Conservation (phyloP, 1,139 yeast genomes). For the Candida frijolesensis region DNA sequence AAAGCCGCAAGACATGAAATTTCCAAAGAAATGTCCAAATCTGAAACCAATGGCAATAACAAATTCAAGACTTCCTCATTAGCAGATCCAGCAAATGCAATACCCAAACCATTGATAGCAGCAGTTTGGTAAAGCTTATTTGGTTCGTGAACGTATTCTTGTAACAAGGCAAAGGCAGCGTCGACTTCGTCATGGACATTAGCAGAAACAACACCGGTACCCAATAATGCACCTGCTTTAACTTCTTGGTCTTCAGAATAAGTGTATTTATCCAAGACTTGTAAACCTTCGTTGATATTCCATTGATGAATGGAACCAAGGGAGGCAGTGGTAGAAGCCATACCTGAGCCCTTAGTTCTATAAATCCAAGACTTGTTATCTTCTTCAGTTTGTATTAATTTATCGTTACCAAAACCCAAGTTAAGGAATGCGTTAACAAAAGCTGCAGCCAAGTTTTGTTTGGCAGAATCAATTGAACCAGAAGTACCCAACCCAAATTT, state of each 20-base stretch:
- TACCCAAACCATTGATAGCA: slow-evolving; percentile 88
- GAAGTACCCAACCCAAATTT: slow-evolving; percentile 58
- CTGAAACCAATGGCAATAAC: slow-evolving; percentile 85
- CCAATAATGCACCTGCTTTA: slow-evolving; percentile 95
- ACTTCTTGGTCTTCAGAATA: slow-evolving; percentile 85
- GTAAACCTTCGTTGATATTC: slow-evolving; percentile 89
- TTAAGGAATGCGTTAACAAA: slow-evolving; percentile 92
- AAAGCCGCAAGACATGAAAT: slow-evolving; percentile 85
- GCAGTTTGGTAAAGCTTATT: slow-evolving; percentile 65
- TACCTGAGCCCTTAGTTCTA: slow-evolving; percentile 89
- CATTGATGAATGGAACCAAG: slow-evolving; percentile 90
- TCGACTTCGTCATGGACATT: slow-evolving; percentile 97
- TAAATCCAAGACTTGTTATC: slow-evolving; percentile 84
- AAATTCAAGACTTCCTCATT: slow-evolving; percentile 81
- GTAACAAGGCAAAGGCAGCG: slow-evolving; percentile 83
- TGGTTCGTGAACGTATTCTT: slow-evolving; percentile 68
- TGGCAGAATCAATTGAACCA: slow-evolving; percentile 86
- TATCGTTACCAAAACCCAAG: slow-evolving; percentile 88
- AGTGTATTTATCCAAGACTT: slow-evolving; percentile 83
- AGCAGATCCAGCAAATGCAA: slow-evolving; percentile 94
- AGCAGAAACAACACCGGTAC: slow-evolving; percentile 92
- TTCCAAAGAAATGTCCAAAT: slow-evolving; percentile 73
- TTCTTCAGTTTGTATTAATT: slow-evolving; percentile 71
- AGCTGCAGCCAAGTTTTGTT: slow-evolving; percentile 92
- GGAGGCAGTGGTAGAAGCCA: slow-evolving; percentile 93